phyloP scores from a whole-genome alignment of 164 flowering plant species.

The Nymphaea colorata region DNA sequence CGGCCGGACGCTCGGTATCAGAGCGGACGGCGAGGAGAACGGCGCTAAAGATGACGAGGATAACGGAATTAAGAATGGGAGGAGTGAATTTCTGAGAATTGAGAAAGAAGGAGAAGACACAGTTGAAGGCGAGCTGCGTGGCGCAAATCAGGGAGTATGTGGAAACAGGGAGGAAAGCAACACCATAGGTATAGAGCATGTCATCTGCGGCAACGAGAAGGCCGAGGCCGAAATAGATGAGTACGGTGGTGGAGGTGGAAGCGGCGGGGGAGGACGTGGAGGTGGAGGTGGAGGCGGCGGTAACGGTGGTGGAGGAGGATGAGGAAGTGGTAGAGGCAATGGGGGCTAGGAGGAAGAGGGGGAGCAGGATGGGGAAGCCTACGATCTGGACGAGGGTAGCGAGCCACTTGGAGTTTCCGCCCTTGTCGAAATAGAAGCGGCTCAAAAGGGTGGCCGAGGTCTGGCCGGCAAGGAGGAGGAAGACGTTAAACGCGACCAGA shows the following conservation, averaged over 20 bases:
- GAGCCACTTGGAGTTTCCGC: slow-evolving; percentile 28
- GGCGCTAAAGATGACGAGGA: slow-evolving; percentile 15
- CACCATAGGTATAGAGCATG: slow-evolving; percentile 19
- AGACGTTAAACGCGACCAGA: slow-evolving; percentile 13
- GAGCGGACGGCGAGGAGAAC: slow-evolving; percentile 14
- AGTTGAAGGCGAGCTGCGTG: slow-evolving; percentile 23
- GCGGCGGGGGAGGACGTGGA: not conserved
- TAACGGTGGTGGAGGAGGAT: not conserved
- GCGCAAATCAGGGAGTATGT: slow-evolving; percentile 21
- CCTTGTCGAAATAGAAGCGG: slow-evolving; percentile 19
- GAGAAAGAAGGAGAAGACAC: slow-evolving; percentile 15
- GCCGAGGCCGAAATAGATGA: slow-evolving; percentile 13
- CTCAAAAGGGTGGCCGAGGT: slow-evolving; percentile 16
- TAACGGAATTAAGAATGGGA: slow-evolving; percentile 12
- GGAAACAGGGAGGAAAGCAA: slow-evolving; percentile 18
- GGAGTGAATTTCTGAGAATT: slow-evolving; percentile 19
- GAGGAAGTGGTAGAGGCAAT: not conserved
- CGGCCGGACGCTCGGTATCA: slow-evolving; percentile 2
- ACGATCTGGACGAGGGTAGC: slow-evolving; percentile 21
- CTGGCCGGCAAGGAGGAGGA: slow-evolving; percentile 21
- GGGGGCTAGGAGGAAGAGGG: not conserved
- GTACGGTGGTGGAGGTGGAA: not conserved
- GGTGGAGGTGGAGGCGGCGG: not conserved
- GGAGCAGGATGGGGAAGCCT: slow-evolving; percentile 15
- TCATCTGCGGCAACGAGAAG: slow-evolving; percentile 13